Percentiles rank a stretch among this genome's conserved stretches.
Evolutionary conservation across 2,329 filamentous ascomycete genomes (phyloP).

Genomic region (Chaetomiaceae sp.): DNA sequence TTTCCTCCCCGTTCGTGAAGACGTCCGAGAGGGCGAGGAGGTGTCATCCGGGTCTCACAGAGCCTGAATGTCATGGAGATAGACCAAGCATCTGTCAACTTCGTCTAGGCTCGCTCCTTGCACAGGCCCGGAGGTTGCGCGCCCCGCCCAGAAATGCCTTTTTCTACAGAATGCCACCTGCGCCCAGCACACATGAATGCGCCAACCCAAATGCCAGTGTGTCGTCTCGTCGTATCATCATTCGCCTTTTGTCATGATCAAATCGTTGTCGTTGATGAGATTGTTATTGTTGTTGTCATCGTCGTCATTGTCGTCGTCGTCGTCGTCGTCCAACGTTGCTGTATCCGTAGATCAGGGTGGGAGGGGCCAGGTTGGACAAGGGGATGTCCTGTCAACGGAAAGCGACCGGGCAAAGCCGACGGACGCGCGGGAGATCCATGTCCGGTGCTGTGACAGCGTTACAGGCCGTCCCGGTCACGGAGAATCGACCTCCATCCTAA

Average conservation of each 20-base stretch:
- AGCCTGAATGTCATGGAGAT: background rate
- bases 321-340: background rate
- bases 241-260: constrained; percentile 7
- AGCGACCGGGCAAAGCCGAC: no score
- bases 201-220: constrained; percentile 6
- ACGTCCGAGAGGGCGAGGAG: background rate
- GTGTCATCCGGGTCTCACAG: background rate
- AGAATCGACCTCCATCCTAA: constrained; percentile 46
- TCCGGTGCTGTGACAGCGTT: no score
- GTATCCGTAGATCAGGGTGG: background rate
- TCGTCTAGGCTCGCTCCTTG: no score
- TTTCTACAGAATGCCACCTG: constrained; percentile 3
- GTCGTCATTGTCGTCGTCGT: constrained; percentile 9
- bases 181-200: constrained; percentile 5
- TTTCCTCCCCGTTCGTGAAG: background rate
- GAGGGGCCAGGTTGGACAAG: background rate
- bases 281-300: constrained; percentile 10
- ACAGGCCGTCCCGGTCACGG: constrained; percentile 21
- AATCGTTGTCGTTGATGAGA: no score
- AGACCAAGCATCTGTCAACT: background rate
- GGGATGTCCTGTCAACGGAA: background rate
- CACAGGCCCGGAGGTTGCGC: no score
- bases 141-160: background rate
- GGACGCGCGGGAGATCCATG: no score
- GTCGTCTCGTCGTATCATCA: constrained; percentile 10